Evolutionary conservation across 257 asterid species (phyloP), one percentile per base, ranked within the genome.

Genomic region (Mitragyna speciosa): DNA sequence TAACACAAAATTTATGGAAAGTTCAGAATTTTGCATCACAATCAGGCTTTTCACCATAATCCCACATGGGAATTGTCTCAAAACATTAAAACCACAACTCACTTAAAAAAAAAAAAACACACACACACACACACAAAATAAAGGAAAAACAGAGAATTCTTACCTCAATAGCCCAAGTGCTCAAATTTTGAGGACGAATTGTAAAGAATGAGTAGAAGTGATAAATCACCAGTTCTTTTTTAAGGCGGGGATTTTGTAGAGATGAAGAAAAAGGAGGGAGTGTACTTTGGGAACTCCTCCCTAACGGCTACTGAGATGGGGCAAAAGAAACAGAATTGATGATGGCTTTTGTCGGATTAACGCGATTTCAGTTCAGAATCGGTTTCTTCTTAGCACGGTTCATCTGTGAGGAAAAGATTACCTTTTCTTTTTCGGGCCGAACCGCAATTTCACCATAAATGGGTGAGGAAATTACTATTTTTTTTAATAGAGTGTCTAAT

Each of bases 281-380:
- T 24, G 49, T 36, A 28, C 45, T n/a, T 36, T 52, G 54, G 80
- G 66, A 77, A 26, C 49, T 17, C 7, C 49, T 12, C 49, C 43
- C 41, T 65, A 78, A 78, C 76, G 81, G 81, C 81, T 69, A 78
- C 51, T 36, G 33, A 36, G 66, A 49, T 16, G 72, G 66, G 9
- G 67, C 30, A 22, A 51, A 49, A 19, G 56, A 20, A 8, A 52
- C n/a, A 14, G 41, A 58, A 71, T 12, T 43, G 30, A 12, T 30
- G 9, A 71, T 22, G 70, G 56, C 41, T 39, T 33, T 54, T 74
- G n/a, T 68, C 12, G 20, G 78, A 36, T 64, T 58, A 33, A 52
- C 54, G 70, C 81, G 81, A 78, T 68, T 78, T 78, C 81, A 78
- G 70, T 54, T 58, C 81, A 78, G 81, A 78, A 52, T 78, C 81